Percentiles rank a stretch among this genome's conserved stretches.
These are phyloP conservation scores for Kazachstania sp. DNA, from an alignment of 1,139 yeast genomes.

Conservation along the genomic window DNA sequence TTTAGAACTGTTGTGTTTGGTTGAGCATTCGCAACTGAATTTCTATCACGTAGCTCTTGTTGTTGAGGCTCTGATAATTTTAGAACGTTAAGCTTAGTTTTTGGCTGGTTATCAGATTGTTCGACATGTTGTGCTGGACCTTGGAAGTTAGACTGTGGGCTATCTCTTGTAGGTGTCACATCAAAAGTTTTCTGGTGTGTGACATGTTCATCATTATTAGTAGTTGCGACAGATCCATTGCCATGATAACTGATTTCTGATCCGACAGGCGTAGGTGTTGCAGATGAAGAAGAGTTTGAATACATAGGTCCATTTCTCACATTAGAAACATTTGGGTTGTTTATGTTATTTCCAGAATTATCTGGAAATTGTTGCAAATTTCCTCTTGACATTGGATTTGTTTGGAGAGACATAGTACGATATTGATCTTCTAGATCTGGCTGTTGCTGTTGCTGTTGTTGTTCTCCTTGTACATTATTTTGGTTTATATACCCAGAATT, in stretches of 20 bases:
- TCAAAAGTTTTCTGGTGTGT: neutral
- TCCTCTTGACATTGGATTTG: conserved; percentile 6
- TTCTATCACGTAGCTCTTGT: conserved; percentile 15
- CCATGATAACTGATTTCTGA: neutral
- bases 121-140: neutral
- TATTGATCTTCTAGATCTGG: neutral
- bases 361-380: neutral
- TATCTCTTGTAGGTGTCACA: too few relatives aligned
- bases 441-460: too few relatives aligned
- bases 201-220: conserved; percentile 2
- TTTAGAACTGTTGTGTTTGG: neutral
- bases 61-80: conserved; percentile 23
- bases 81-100: conserved; percentile 19
- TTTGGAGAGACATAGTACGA: conserved; percentile 1
- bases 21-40: conserved; percentile 5
- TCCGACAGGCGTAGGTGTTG: neutral
- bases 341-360: too few relatives aligned
- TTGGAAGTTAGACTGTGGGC: neutral
- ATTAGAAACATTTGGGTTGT: neutral
- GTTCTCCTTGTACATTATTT: neutral
- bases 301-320: neutral
- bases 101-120: conserved; percentile 2
- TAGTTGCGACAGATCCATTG: conserved; percentile 4
- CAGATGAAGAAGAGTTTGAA: neutral
- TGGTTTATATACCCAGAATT: neutral